A percentile compares a stretch with the other conserved stretches of the same genome.
Evolutionary conservation across 768 basidiomycete genomes (phyloP).

Genomic region (Botryobasidium botryosum): DNA sequence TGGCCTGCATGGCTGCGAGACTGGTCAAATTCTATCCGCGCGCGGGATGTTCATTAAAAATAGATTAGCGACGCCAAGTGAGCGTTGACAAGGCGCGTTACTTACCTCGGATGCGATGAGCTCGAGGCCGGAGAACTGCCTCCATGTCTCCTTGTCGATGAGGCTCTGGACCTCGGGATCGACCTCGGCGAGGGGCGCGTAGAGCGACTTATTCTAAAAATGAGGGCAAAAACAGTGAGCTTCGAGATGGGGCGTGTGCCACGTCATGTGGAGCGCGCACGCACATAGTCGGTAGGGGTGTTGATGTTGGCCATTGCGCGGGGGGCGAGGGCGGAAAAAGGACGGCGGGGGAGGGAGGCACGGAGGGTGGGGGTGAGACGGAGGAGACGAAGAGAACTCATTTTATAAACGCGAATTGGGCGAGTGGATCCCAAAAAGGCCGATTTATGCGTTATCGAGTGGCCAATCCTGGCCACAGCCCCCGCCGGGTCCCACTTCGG

Average conservation of each 20-base stretch:
- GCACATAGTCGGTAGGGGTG: constrained; percentile 9
- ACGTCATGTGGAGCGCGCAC: not conserved
- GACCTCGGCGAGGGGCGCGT: constrained; percentile 71
- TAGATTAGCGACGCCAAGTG: not conserved
- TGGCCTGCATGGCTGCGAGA: constrained; percentile 90
- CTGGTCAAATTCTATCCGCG: constrained; percentile 77
- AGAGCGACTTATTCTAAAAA: constrained; percentile 76
- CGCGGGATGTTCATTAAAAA: not conserved
- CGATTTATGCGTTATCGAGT: too few species aligned
- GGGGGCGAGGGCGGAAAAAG: not conserved
- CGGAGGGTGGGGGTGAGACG: too few species aligned
- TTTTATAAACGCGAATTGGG: too few species aligned
- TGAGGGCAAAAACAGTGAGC: constrained; percentile 1
- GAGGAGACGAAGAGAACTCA: too few species aligned
- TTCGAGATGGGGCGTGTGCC: too few species aligned
- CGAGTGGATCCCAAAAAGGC: too few species aligned
- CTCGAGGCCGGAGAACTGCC: constrained; percentile 93
- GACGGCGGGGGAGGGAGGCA: too few species aligned
- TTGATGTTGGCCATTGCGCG: constrained; percentile 11
- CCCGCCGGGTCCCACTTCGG: too few species aligned
- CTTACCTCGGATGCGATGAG: constrained; percentile 95
- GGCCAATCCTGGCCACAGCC: too few species aligned
- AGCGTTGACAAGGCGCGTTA: constrained; percentile 6
- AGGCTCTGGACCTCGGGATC: constrained; percentile 95
- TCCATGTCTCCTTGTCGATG: constrained; percentile 98